Conservation (phyloP, 345 rosid species). For the Ceriops tagal region DNA sequence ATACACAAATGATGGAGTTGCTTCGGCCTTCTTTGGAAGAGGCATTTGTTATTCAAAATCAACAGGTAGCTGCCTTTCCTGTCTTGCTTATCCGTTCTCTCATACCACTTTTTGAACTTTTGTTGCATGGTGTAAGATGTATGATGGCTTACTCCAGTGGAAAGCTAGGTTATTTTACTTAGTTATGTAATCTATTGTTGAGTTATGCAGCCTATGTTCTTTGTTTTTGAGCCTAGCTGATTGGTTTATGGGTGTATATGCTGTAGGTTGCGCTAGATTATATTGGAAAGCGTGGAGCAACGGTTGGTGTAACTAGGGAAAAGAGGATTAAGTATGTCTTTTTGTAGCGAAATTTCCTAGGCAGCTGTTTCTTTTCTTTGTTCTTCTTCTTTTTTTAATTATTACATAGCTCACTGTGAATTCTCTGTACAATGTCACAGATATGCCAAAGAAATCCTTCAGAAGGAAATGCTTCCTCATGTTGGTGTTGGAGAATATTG, state of each 20-base stretch:
- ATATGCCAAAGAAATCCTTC: constrained; percentile 96
- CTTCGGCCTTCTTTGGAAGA: constrained; percentile 97
- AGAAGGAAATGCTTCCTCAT: constrained; percentile 99
- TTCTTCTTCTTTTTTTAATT: constrained; percentile 7
- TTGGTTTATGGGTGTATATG: constrained; percentile 2
- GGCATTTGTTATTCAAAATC: constrained; percentile 96
- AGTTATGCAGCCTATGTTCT: background rate
- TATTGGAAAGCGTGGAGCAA: constrained; percentile 95
- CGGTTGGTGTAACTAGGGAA: constrained; percentile 92
- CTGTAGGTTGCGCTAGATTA: constrained; percentile 93
- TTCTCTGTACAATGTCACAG: constrained; percentile 40
- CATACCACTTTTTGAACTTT: too few species aligned
- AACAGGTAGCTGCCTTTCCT: constrained; percentile 49
- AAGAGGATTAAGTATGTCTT: constrained; percentile 88
- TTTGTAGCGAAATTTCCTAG: constrained; percentile 20
- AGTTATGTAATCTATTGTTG: background rate
- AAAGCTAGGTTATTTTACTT: background rate
- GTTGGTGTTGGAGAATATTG: constrained; percentile 90
- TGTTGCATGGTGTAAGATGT: background rate
- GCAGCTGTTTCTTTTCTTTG: background rate
- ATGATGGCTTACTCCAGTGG: background rate
- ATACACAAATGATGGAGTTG: constrained; percentile 96
- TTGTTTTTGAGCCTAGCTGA: background rate
- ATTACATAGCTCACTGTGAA: constrained; percentile 22
- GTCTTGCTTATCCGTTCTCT: background rate